phyloP scores from a whole-genome alignment of 129 eudicot species.

The Flaveria robusta region DNA sequence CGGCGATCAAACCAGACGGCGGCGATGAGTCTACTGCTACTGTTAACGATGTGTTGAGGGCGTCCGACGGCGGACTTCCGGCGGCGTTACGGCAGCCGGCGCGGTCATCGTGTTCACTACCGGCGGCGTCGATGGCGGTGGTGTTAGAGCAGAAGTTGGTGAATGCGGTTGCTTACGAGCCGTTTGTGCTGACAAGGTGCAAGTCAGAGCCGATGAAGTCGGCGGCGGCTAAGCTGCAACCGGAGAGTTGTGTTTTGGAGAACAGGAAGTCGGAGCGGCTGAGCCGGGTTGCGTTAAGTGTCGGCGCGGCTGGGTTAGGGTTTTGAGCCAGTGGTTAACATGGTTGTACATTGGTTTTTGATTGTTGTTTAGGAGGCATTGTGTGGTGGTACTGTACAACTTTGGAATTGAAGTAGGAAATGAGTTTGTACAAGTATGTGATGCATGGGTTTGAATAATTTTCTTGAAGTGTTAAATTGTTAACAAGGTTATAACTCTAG shows the following conservation, averaged over 20 bases:
- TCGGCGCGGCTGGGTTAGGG: neutral
- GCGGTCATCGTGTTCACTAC: neutral
- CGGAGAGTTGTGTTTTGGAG: conserved; percentile 1
- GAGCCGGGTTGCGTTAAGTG: neutral
- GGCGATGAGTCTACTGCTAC: neutral
- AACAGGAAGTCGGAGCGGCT: neutral
- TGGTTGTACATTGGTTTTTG: neutral
- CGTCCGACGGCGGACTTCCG: neutral
- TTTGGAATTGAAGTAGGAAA: neutral
- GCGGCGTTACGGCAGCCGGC: neutral
- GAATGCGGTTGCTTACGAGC: neutral
- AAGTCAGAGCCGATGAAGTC: neutral
- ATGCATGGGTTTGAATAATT: neutral
- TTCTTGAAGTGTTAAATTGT: neutral
- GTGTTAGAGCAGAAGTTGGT: neutral
- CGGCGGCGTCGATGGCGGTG: neutral
- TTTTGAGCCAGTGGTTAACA: neutral
- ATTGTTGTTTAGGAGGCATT: neutral
- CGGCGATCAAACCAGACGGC: neutral
- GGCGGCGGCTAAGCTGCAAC: neutral
- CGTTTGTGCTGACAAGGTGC: neutral
- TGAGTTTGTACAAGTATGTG: neutral
- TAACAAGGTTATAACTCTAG: too few relatives aligned
- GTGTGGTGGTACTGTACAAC: neutral
- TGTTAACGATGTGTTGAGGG: neutral